Base-by-base conservation (phyloP, 129 eudicot genomes). In the Dittrichia graveolens region DNA sequence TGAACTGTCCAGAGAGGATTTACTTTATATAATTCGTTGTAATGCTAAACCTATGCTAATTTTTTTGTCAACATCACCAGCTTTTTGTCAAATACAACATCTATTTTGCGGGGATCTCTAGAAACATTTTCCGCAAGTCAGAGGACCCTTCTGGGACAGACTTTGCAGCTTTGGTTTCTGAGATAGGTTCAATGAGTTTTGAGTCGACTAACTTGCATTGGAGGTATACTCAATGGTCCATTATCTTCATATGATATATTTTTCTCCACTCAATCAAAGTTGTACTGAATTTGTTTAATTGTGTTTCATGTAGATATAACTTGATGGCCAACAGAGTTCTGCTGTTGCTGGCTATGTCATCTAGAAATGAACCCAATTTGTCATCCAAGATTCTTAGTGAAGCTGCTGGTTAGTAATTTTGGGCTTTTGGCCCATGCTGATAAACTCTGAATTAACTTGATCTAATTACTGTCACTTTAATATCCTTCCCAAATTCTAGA, bases 241-340 rank as follows among this genome's bases (percentile, higher is more conserved):
- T 46, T 59, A 56, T 40, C 42, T 11, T 18, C 47, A 58, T 12
- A 40, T 8, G 31, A 49, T 13, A 60, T 47, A 46, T 59, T 31
- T 24, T 34, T n/a, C 46, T 54, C 42, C 19, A 70, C 13, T 57
- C 2, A 61, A 10, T 19, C 4, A 18, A 49, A 52, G 43, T 52
- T 41, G 61, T 49, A 75, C 79, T 76, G 6, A 75, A 41, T 31
- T 37, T 18, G 65, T 53, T 46, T 43, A 5, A 15, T 53, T 83
- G 74, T 46, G 74, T 46, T 60, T 19, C 49, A 59, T 81, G 65
- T 80, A 94, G 98, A 89, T 94, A 94, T 74, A 94, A 94, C 83
- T 67, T 94, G 80, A 94, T 94, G 99, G 97, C 99, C 73, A 94
- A 94, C 76, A 86, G 99, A 82, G 88, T 90, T 83, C 88, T 94